A percentile compares a stretch with the other conserved stretches of the same genome.
Conservation (phyloP, 2,329 filamentous ascomycete species). For the Claviceps quebecensis region DNA sequence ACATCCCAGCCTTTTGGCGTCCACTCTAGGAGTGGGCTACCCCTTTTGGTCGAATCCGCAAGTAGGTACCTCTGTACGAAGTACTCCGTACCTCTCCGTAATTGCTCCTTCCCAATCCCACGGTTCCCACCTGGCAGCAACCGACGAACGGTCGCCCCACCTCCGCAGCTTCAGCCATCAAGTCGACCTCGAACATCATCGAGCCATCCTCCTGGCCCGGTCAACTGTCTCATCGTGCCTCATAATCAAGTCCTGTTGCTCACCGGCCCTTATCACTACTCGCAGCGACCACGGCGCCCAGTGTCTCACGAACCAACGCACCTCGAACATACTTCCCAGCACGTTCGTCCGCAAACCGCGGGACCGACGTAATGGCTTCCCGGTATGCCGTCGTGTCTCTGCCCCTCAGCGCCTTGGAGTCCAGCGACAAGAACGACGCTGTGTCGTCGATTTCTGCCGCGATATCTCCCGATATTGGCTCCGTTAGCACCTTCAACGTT, state of each 20-base stretch:
- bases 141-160: too few species aligned
- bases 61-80: too few species aligned
- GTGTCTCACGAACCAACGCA: not conserved
- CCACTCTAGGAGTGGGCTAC: too few species aligned
- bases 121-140: too few species aligned
- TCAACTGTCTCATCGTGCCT: not conserved
- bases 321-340: not conserved
- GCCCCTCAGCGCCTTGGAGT: slow-evolving; percentile 73
- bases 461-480: slow-evolving; percentile 60
- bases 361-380: slow-evolving; percentile 25
- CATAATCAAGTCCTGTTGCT: not conserved
- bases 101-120: too few species aligned
- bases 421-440: slow-evolving; percentile 67
- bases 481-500: slow-evolving; percentile 63
- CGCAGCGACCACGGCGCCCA: not conserved
- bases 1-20: too few species aligned
- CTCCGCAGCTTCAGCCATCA: too few species aligned
- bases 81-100: too few species aligned
- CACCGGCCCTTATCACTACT: not conserved
- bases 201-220: too few species aligned
- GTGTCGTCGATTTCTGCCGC: slow-evolving; percentile 61
- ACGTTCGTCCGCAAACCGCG: not conserved
- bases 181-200: too few species aligned
- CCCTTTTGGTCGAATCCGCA: too few species aligned
- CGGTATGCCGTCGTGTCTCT: slow-evolving; percentile 85